These are phyloP conservation scores for Colletotrichum destructivum DNA, from an alignment of 2,329 filamentous ascomycete species.

Conservation along the genomic window DNA sequence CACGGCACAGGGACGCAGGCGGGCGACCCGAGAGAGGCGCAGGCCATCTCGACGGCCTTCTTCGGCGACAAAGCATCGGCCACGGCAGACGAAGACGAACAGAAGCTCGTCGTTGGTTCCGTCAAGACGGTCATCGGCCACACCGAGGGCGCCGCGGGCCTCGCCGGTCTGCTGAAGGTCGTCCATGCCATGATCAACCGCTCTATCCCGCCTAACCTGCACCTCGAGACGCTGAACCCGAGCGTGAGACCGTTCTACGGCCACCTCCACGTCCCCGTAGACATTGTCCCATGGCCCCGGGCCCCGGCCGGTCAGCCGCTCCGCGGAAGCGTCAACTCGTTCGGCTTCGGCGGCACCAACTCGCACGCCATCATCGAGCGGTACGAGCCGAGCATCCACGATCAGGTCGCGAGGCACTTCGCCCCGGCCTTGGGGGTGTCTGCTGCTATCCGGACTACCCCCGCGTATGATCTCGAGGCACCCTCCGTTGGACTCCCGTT, in stretches of 20 bases:
- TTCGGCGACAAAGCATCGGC: constrained; percentile 49
- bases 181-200: constrained; percentile 41
- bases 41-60: constrained; percentile 45
- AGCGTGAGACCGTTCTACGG: constrained; percentile 44
- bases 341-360: constrained; percentile 46
- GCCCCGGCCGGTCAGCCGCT: constrained; percentile 39
- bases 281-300: constrained; percentile 48
- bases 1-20: constrained; percentile 59
- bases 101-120: constrained; percentile 48
- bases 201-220: constrained; percentile 43
- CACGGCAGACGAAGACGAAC: constrained; percentile 36
- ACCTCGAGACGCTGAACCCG: constrained; percentile 41
- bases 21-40: constrained; percentile 48
- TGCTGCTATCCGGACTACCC: background rate
- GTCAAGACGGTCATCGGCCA: constrained; percentile 46
- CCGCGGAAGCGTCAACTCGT: constrained; percentile 47
- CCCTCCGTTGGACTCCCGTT: constrained; percentile 22
- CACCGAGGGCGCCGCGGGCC: constrained; percentile 42
- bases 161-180: constrained; percentile 44
- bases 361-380: constrained; percentile 45
- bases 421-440: constrained; percentile 8
- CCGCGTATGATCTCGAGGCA: background rate
- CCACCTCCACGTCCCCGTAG: constrained; percentile 48
- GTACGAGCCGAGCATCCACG: constrained; percentile 36
- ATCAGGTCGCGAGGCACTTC: constrained; percentile 34